Conservation (phyloP, 352 stramenopile species). For the Phytophthora sojae region DNA sequence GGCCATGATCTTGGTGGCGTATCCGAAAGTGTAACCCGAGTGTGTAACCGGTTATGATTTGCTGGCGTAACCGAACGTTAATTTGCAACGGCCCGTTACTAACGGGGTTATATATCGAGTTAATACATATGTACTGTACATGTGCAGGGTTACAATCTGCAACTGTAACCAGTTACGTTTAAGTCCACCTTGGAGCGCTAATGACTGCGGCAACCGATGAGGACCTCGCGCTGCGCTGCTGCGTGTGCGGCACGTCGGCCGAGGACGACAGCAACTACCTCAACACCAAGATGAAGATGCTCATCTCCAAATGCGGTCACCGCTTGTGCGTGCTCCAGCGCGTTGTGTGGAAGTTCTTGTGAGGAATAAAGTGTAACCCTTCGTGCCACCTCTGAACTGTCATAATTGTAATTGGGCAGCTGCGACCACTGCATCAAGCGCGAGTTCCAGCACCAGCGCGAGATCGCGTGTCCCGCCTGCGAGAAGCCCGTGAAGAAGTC, state of each 20-base stretch:
- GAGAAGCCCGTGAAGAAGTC: constrained; percentile 91
- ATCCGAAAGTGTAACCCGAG: background rate
- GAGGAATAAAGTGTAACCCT: constrained; percentile 10
- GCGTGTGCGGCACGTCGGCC: constrained; percentile 85
- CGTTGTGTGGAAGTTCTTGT: background rate
- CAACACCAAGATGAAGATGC: constrained; percentile 94
- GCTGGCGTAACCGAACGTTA: no score
- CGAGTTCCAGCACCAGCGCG: constrained; percentile 88
- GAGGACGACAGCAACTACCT: constrained; percentile 91
- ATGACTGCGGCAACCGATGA: constrained; percentile 58
- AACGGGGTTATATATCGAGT: no score
- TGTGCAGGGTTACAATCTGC: no score
- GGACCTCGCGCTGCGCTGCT: constrained; percentile 85
- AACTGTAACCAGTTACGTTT: background rate
- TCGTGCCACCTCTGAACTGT: constrained; percentile 2
- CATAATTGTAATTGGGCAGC: constrained; percentile 34
- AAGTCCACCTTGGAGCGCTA: background rate
- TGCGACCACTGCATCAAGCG: constrained; percentile 89
- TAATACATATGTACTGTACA: no score
- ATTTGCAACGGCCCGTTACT: no score
- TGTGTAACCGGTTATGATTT: background rate
- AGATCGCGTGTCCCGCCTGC: constrained; percentile 85
- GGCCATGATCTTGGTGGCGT: constrained; percentile 21
- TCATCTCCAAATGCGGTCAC: constrained; percentile 91
- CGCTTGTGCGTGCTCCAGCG: constrained; percentile 75